These are phyloP conservation scores for Cadophora gregata DNA, from an alignment of 2,329 filamentous ascomycete species.

Conservation along the genomic window DNA sequence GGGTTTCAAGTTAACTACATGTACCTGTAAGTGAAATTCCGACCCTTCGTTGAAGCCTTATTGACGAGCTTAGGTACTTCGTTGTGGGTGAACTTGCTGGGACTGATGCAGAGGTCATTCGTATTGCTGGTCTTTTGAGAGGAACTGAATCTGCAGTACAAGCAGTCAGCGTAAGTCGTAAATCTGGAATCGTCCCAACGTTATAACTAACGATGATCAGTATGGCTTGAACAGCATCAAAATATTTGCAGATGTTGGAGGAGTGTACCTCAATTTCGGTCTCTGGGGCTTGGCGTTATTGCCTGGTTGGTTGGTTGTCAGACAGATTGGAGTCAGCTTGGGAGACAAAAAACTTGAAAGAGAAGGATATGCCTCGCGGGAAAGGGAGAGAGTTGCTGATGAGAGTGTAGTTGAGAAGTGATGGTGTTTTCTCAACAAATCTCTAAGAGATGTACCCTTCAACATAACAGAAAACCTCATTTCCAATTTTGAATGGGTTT, in stretches of 20 bases:
- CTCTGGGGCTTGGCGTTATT: slow-evolving; percentile 68
- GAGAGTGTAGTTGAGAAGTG: background rate
- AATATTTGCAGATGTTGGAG: slow-evolving; percentile 68
- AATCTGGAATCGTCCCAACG: background rate
- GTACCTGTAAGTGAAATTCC: slow-evolving; percentile 58
- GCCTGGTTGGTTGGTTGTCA: slow-evolving; percentile 71
- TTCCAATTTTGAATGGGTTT: too few relatives aligned
- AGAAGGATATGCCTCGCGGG: slow-evolving; percentile 27
- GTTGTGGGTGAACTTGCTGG: slow-evolving; percentile 69
- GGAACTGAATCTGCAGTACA: slow-evolving; percentile 77
- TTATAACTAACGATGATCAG: slow-evolving; percentile 35
- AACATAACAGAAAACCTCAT: too few relatives aligned
- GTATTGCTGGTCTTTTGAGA: slow-evolving; percentile 70
- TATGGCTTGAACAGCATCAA: slow-evolving; percentile 69
- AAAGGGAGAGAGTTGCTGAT: background rate
- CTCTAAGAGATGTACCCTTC: too few relatives aligned
- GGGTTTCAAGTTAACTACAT: slow-evolving; percentile 78
- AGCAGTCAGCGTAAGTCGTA: slow-evolving; percentile 60
- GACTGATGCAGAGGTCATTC: slow-evolving; percentile 67
- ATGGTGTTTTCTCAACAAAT: too few relatives aligned
- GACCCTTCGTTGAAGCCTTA: background rate
- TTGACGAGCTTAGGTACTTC: slow-evolving; percentile 61
- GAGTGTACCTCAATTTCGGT: slow-evolving; percentile 72
- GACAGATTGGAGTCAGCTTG: slow-evolving; percentile 39
- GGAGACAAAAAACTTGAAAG: slow-evolving; percentile 38